Evolutionary conservation across 164 flowering plant species (phyloP).

Genomic region (Nymphaea colorata): DNA sequence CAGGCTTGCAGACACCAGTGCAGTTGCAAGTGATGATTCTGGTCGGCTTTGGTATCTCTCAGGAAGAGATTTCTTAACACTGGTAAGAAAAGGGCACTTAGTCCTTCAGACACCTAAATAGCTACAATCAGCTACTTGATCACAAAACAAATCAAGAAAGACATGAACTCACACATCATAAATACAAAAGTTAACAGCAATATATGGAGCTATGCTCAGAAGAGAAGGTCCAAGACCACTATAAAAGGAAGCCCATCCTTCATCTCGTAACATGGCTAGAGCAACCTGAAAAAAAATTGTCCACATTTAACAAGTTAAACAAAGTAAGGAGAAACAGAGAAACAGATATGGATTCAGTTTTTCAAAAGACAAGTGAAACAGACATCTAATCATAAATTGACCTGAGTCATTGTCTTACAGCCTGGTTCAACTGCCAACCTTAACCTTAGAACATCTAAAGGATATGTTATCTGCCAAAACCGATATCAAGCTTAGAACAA

Average conservation of each 20-base stretch:
- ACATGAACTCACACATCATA: conserved; percentile 76
- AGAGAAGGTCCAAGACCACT: conserved; percentile 97
- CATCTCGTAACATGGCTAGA: conserved; percentile 76
- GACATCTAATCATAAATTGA: conserved; percentile 10
- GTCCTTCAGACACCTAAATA: no score
- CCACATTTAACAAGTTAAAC: neutral
- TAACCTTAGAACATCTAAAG: conserved; percentile 85
- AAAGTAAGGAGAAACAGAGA: neutral
- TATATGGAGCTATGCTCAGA: conserved; percentile 93
- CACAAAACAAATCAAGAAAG: neutral
- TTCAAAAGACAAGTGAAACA: no score
- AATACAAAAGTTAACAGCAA: conserved; percentile 91
- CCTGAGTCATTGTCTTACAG: conserved; percentile 71
- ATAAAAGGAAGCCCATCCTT: conserved; percentile 82
- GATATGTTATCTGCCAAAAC: conserved; percentile 67
- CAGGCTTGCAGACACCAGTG: conserved; percentile 67
- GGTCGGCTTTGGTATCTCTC: conserved; percentile 70
- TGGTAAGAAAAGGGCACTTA: conserved; percentile 6
- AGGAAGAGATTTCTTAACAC: conserved; percentile 89
- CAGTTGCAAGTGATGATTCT: conserved; percentile 71
- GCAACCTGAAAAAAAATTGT: conserved; percentile 52
- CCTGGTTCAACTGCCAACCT: conserved; percentile 97
- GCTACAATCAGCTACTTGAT: no score
- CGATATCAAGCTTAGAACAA: no score
- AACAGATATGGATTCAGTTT: neutral